Evolutionary conservation across 225 moss, liverwort and hornwort genomes (phyloP).

Genomic region (Pseudisothecium myosuroides): DNA sequence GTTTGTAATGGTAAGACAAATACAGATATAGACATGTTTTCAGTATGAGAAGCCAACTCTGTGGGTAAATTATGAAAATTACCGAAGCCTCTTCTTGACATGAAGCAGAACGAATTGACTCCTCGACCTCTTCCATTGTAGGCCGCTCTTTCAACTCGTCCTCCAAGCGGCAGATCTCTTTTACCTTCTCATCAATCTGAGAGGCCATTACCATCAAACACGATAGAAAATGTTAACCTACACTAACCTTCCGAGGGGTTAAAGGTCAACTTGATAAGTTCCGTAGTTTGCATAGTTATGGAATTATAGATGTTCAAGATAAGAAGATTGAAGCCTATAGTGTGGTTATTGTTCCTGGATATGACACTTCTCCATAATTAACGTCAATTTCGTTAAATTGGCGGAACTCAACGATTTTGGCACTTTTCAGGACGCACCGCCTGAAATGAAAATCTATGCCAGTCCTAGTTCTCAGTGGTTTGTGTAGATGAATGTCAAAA

Average conservation of each 20-base stretch:
- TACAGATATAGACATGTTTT: not conserved
- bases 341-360: not conserved
- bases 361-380: not conserved
- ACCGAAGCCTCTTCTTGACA: constrained; percentile 23
- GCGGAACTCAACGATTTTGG: not conserved
- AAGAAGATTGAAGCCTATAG: not conserved
- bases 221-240: not conserved
- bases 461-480: not conserved
- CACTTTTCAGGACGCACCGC: not conserved
- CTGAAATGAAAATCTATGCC: not conserved
- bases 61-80: not conserved
- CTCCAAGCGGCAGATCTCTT: constrained; percentile 28
- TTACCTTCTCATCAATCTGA: constrained; percentile 37
- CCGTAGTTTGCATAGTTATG: not conserved
- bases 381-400: not conserved
- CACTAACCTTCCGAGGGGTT: not conserved
- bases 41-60: not conserved
- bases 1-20: not conserved
- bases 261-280: not conserved
- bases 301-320: not conserved
- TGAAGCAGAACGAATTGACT: constrained; percentile 18
- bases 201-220: not conserved
- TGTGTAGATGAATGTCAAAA: not conserved
- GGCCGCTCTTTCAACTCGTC: constrained; percentile 39
- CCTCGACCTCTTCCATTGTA: constrained; percentile 43